Base-by-base conservation (phyloP, 2,329 filamentous ascomycete species). In the Xylariomycetidae sp. region DNA sequence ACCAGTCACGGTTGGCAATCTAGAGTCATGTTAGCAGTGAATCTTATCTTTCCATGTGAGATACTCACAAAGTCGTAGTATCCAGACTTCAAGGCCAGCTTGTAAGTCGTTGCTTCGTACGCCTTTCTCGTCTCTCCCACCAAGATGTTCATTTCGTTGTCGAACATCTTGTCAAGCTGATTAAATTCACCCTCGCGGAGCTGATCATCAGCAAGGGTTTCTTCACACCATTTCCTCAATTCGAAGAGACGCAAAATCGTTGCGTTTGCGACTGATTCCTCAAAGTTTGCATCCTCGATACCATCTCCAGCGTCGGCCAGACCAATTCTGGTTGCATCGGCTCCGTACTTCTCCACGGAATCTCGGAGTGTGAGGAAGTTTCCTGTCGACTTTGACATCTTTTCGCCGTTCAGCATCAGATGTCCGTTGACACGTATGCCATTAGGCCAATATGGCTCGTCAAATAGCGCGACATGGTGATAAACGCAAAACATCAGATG, bases 331-430 rank as follows among this genome's bases (percentile, higher is more conserved):
- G 85, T 84, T 9, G 92, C 92, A 59, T 97, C 92, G 8, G 90
- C 89, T 54, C 92, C 92, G 53, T 92, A 98, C 62, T 97, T 97
- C 50, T 80, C 75, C 11, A 89, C 82, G 18, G 88, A 35, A 42
- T 95, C 86, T 34, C 80, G 75, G 33, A 97, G 72, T 8, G 92
- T 97, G 61, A 98, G 74, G 70, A 98, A 97, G 68, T 97, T 97
- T 44, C 92, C 92, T 1, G 89, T 96, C 35, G 83, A 90, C 70
- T 98, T 98, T 62, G 80, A 85, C 92, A 97, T 97, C 77, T 98
- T 98, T 59, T 94, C 86, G 33, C 90, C 90, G 59, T 98, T 97
- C 44, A 98, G 73, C 61, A 94, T 78, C 53, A 97, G 67, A 64
- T 97, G 92, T 2, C 92, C 92, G 57, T 98, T 98, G 45, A 85